Percentiles rank a stretch among this genome's conserved stretches.
Evolutionary conservation across 257 asterid species (phyloP).

Genomic region (Solanum clarkiae): DNA sequence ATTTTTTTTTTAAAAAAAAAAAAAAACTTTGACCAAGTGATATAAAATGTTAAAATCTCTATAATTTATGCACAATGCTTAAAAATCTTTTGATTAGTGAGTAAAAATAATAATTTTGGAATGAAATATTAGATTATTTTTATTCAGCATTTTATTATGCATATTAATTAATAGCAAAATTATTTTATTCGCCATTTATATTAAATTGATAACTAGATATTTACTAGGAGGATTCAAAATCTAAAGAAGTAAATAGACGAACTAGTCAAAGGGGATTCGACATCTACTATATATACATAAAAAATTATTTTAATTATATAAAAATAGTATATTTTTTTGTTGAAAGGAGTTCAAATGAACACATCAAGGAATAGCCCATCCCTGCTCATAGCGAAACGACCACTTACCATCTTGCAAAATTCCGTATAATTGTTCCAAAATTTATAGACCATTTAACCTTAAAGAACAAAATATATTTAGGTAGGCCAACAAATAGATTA

Average conservation of each 20-base stretch:
- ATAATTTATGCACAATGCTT: not conserved
- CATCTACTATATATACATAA: too few relatives aligned
- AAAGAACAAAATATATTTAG: not conserved
- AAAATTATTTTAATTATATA: too few relatives aligned
- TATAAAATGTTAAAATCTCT: not conserved
- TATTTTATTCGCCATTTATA: not conserved
- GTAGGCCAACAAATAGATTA: not conserved
- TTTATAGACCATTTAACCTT: not conserved
- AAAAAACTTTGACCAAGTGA: not conserved
- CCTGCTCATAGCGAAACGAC: not conserved
- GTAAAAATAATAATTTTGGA: not conserved
- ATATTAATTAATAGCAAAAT: not conserved
- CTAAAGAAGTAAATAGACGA: too few relatives aligned
- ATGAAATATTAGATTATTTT: not conserved
- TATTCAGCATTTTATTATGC: not conserved
- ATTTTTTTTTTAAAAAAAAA: not conserved
- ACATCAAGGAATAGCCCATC: too few relatives aligned
- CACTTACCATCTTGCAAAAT: not conserved
- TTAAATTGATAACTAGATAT: not conserved
- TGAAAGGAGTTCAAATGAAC: too few relatives aligned
- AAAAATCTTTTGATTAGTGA: not conserved
- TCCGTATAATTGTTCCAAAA: not conserved
- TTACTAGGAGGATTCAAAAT: too few relatives aligned
- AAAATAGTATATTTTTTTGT: too few relatives aligned
- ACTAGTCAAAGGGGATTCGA: too few relatives aligned